Percentiles rank a stretch among this genome's conserved stretches.
Conservation (phyloP, 768 basidiomycete species). For the Lactarius akahatsu region DNA sequence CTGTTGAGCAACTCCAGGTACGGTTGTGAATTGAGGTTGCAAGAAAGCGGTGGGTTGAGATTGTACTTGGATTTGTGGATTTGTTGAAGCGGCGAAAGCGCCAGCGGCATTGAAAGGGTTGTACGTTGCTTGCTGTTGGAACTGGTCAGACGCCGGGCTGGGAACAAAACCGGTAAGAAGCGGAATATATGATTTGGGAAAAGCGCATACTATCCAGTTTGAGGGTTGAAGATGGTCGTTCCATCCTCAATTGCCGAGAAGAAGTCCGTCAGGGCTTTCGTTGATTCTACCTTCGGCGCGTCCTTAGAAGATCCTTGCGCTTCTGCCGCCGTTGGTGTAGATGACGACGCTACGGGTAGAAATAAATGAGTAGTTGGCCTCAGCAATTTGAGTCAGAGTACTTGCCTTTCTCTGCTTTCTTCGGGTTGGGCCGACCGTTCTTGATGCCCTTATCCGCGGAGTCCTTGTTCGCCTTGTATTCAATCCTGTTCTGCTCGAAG, state of each 20-base stretch:
- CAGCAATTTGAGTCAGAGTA: background rate
- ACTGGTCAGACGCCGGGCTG: slow-evolving; percentile 51
- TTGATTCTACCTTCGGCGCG: slow-evolving; percentile 38
- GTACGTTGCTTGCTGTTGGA: slow-evolving; percentile 56
- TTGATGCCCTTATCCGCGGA: slow-evolving; percentile 49
- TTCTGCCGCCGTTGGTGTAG: slow-evolving; percentile 34
- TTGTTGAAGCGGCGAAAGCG: slow-evolving; percentile 55
- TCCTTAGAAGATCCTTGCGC: slow-evolving; percentile 33
- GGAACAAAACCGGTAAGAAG: slow-evolving; percentile 12
- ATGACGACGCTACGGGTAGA: slow-evolving; percentile 26
- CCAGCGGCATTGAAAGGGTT: slow-evolving; percentile 77
- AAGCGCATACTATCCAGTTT: slow-evolving; percentile 51
- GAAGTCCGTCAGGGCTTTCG: slow-evolving; percentile 72
- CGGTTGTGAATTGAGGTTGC: slow-evolving; percentile 29
- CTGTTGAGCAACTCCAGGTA: slow-evolving; percentile 22
- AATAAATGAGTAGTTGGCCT: background rate
- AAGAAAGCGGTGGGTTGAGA: slow-evolving; percentile 52
- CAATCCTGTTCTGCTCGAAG: slow-evolving; percentile 92
- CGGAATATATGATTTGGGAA: background rate
- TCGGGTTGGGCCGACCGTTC: slow-evolving; percentile 26
- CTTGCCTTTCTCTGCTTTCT: slow-evolving; percentile 37
- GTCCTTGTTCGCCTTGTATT: slow-evolving; percentile 83
- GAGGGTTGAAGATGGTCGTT: slow-evolving; percentile 66
- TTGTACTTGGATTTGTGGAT: slow-evolving; percentile 40
- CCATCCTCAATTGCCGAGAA: slow-evolving; percentile 85